phyloP scores from a whole-genome alignment of 345 rosid species.

The Eucalyptus dawsonii region DNA sequence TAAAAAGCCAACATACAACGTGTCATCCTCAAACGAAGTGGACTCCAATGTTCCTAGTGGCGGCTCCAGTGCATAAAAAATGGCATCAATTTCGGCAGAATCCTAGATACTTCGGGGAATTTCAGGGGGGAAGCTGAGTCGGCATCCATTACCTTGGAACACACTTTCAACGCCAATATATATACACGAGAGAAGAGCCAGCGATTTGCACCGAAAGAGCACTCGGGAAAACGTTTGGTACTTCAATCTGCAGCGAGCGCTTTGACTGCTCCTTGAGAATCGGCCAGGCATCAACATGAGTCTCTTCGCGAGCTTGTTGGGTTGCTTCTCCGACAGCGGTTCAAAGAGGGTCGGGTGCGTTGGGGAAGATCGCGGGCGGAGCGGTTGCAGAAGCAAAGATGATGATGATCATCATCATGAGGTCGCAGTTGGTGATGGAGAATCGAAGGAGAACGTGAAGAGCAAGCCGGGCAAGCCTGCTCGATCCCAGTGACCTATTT shows the following conservation, averaged over 20 bases:
- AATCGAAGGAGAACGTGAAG: background rate
- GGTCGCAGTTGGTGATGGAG: background rate
- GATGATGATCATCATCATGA: background rate
- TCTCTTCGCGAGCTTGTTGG: background rate
- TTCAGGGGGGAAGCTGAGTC: background rate
- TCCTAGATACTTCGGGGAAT: background rate
- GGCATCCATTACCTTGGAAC: background rate
- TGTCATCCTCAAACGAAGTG: background rate
- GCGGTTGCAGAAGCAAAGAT: background rate
- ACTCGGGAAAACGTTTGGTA: background rate
- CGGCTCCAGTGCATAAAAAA: rapidly evolving
- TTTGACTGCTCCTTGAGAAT: background rate
- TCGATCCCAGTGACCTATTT: background rate
- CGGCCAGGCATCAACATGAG: background rate
- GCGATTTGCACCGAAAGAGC: background rate
- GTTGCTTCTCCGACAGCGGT: background rate
- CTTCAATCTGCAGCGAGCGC: background rate
- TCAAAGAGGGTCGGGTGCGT: background rate
- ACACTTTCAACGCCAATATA: background rate
- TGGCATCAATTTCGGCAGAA: background rate
- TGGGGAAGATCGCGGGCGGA: background rate
- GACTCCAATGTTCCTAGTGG: background rate
- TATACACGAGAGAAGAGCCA: background rate
- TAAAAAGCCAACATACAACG: background rate
- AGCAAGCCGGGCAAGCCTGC: background rate